A percentile compares a stretch with the other conserved stretches of the same genome.
phyloP scores from a whole-genome alignment of 1,284 basidiomycete species.

The Melampsora larici-populina region DNA sequence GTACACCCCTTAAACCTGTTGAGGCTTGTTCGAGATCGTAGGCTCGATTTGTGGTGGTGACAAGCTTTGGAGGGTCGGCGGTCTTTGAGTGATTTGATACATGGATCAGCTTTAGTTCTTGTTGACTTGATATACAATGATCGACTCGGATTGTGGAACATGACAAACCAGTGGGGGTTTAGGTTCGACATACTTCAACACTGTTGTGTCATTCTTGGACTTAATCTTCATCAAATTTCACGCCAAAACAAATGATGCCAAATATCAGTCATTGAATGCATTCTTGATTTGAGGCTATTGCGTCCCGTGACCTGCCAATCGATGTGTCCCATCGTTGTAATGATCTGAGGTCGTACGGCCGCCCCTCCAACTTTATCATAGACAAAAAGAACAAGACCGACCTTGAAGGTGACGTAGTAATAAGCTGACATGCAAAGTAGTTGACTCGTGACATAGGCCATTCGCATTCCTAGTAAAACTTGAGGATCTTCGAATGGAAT shows the following conservation, averaged over 20 bases:
- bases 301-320: too few species aligned
- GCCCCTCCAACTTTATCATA: too few species aligned
- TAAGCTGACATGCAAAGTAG: conserved; percentile 67
- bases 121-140: not conserved
- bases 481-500: conserved; percentile 87
- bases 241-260: not conserved
- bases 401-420: conserved; percentile 69
- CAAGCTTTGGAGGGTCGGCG: conserved; percentile 70
- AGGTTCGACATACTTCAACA: conserved; percentile 76
- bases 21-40: conserved; percentile 68
- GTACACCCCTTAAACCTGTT: conserved; percentile 60
- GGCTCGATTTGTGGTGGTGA: conserved; percentile 88
- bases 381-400: conserved; percentile 48
- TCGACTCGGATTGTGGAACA: not conserved
- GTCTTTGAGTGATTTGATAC: conserved; percentile 57
- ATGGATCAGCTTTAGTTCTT: not conserved
- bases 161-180: conserved; percentile 55
- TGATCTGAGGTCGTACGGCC: too few species aligned
- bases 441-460: conserved; percentile 76
- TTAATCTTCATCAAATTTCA: conserved; percentile 64
- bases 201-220: conserved; percentile 88
- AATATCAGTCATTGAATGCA: not conserved
- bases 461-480: conserved; percentile 74
- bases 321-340: too few species aligned
- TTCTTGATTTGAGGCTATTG: not conserved